These are phyloP conservation scores for Calonectria hongkongensis DNA, from an alignment of 2,329 filamentous ascomycete genomes.

Conservation along the genomic window DNA sequence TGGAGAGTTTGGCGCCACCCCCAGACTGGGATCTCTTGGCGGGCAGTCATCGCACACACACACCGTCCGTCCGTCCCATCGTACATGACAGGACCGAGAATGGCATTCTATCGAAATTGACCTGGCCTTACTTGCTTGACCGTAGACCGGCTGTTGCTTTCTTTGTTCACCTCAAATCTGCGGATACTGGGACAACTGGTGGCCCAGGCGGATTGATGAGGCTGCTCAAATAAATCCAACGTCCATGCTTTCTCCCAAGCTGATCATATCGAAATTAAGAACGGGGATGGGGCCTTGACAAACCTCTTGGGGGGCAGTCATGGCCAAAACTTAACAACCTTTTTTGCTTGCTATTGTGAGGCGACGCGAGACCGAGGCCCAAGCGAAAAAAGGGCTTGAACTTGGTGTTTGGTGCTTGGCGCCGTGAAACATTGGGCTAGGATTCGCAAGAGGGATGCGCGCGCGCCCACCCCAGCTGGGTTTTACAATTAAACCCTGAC, in stretches of 20 bases:
- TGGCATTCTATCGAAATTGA: not conserved
- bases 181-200: slow-evolving; percentile 15
- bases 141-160: not conserved
- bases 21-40: slow-evolving; percentile 20
- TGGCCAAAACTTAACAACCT: not conserved
- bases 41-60: not conserved
- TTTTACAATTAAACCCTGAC: slow-evolving; percentile 16
- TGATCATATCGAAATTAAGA: not conserved
- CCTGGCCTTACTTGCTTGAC: not conserved
- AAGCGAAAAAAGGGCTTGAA: not conserved
- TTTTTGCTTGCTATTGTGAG: not conserved
- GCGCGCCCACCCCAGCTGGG: not conserved
- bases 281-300: not conserved
- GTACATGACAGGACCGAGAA: not conserved
- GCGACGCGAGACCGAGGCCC: not conserved
- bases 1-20: slow-evolving; percentile 16
- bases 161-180: slow-evolving; percentile 12
- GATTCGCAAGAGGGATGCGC: not conserved
- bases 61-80: not conserved
- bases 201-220: slow-evolving; percentile 2
- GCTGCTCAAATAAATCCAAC: not conserved
- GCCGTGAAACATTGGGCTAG: slow-evolving; percentile 17
- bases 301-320: not conserved
- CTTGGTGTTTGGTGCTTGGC: slow-evolving; percentile 10
- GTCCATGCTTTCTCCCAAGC: not conserved